Conservation (phyloP, 1,284 basidiomycete species). For the Quambalaria eucalypti region DNA sequence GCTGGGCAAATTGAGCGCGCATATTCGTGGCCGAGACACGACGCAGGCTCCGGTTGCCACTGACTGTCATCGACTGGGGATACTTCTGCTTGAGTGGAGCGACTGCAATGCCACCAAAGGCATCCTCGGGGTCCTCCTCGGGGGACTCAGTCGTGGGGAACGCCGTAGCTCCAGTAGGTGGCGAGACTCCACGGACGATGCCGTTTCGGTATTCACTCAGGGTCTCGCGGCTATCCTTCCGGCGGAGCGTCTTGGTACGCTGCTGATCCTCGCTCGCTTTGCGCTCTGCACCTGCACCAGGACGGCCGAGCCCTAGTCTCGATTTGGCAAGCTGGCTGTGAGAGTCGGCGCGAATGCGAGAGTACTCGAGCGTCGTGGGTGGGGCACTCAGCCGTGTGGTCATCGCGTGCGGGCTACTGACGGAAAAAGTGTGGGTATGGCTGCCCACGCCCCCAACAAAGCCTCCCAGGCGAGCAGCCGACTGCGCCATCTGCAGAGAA, state of each 20-base stretch:
- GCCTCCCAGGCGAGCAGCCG: too few relatives aligned
- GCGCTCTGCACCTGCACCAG: too few relatives aligned
- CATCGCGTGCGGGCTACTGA: too few relatives aligned
- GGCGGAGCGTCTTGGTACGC: conserved; percentile 1
- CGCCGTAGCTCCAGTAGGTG: too few relatives aligned
- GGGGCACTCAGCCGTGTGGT: too few relatives aligned
- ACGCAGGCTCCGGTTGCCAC: neutral
- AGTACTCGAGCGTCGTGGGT: too few relatives aligned
- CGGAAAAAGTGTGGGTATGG: too few relatives aligned
- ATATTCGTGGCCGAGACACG: neutral
- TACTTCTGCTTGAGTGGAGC: too few relatives aligned
- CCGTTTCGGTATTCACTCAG: neutral
- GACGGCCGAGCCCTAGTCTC: too few relatives aligned
- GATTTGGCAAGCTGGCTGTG: conserved; percentile 2
- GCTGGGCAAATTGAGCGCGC: neutral
- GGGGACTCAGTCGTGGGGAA: neutral
- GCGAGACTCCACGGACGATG: neutral
- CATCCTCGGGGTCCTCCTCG: neutral
- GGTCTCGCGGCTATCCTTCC: conserved; percentile 52
- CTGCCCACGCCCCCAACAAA: too few relatives aligned
- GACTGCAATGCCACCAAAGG: neutral
- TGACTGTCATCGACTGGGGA: neutral
- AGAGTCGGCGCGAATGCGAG: neutral
- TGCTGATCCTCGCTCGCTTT: too few relatives aligned
- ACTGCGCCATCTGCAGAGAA: too few relatives aligned